Percentiles rank a stretch among this genome's conserved stretches.
Evolutionary conservation across 2,329 filamentous ascomycete genomes (phyloP).

Genomic region (Pseudogymnoascus sp.): DNA sequence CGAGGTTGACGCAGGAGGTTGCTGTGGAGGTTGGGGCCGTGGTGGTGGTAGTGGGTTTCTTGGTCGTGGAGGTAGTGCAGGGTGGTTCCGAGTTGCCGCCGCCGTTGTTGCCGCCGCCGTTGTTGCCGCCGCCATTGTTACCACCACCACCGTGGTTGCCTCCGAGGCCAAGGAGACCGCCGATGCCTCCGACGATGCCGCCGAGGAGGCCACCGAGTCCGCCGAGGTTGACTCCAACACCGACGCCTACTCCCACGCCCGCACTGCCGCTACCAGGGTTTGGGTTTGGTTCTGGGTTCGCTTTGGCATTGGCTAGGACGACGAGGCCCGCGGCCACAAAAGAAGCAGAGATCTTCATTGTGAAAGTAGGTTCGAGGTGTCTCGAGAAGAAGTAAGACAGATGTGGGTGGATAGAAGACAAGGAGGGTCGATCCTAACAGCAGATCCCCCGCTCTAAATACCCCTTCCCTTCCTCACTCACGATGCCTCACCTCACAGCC

Average conservation of each 20-base stretch:
- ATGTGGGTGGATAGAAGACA: neutral
- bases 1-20: constrained; percentile 3
- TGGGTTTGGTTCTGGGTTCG: neutral
- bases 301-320: neutral
- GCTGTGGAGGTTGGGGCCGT: constrained; percentile 24
- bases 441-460: constrained; percentile 6
- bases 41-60: neutral
- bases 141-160: neutral
- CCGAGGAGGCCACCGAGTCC: neutral
- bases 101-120: neutral
- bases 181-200: neutral
- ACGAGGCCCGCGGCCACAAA: neutral
- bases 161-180: neutral
- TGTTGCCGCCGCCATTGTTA: neutral
- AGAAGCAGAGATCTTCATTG: constrained; percentile 4
- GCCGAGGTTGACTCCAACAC: neutral
- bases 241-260: neutral
- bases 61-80: neutral
- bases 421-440: neutral
- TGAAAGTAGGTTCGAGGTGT: neutral
- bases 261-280: neutral
- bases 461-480: neutral
- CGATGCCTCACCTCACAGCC: neutral
- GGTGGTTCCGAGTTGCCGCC: neutral
- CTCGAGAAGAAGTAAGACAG: neutral